Conservation (phyloP, 345 rosid species). For the Mercurialis annua region DNA sequence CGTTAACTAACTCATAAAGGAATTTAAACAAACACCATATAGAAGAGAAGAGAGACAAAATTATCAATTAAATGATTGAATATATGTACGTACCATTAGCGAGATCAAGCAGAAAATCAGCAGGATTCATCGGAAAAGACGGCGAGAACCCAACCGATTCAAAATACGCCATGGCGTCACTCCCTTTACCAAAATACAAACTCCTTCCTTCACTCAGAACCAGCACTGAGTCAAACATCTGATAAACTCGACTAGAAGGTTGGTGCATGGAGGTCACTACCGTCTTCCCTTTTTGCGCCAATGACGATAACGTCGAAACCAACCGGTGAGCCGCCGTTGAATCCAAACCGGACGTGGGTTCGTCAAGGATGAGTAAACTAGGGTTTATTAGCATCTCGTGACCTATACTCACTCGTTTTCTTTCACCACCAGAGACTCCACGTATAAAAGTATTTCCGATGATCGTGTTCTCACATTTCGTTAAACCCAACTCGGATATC, state of each 20-base stretch:
- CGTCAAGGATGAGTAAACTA: constrained; percentile 76
- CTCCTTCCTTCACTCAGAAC: constrained; percentile 73
- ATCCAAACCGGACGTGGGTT: constrained; percentile 90
- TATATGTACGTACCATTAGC: constrained; percentile 93
- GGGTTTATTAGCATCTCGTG: constrained; percentile 88
- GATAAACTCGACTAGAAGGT: constrained; percentile 84
- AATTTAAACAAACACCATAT: background rate
- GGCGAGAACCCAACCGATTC: constrained; percentile 81
- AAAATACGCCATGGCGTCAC: constrained; percentile 65
- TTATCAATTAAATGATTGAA: constrained; percentile 2
- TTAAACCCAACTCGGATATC: constrained; percentile 69
- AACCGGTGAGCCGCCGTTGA: constrained; percentile 82
- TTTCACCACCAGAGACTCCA: constrained; percentile 89
- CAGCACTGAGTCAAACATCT: constrained; percentile 73
- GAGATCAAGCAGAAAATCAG: constrained; percentile 95
- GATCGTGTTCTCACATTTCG: constrained; percentile 74
- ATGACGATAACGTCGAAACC: constrained; percentile 50
- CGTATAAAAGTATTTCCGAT: constrained; percentile 79
- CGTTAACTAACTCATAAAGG: background rate
- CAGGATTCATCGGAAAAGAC: constrained; percentile 93
- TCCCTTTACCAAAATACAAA: constrained; percentile 72
- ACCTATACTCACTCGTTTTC: constrained; percentile 79
- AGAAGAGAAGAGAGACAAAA: background rate
- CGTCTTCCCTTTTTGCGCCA: constrained; percentile 72
- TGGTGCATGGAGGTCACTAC: constrained; percentile 84